Evolutionary conservation across 1,284 basidiomycete genomes (phyloP), one percentile per base, ranked within the genome.

Genomic region (Pterulicium gracile): DNA sequence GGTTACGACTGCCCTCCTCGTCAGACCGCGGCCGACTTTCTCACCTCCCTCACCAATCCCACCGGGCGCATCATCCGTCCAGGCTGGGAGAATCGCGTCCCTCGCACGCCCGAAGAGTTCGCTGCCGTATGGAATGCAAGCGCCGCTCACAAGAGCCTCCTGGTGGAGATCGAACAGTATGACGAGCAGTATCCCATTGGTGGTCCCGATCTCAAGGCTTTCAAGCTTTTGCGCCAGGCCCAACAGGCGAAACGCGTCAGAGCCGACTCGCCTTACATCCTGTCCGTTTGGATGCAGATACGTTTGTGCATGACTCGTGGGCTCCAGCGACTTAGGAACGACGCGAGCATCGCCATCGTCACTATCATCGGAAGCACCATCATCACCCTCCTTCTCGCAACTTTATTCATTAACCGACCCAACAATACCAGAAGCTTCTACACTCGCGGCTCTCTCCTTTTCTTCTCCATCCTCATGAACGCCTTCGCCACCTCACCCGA

Each of bases 301-400:
- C 61, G 70, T 3, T 66, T 77, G 12, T 70, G 77, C 52, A 72
- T 80, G 62, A 55, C 59, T 10, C 67, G 81, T 41, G 67, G 79
- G 15, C 56, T 69, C 36, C 75, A 78, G 58, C 76, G 83, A 54
- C 58, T 77, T 15, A 58, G 20, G 19, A 24, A 24, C 17, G 42
- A 43, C 20, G 50, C 56, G 27, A 51, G 52, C 7, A 49, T 53
- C 15, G 58, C 57, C 43, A 56, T 52, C 21, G 46, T 46, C 3
- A 49, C 49, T 12, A 50, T 58, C 22, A 54, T 57, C 27, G 53
- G 52, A 24, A 57, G 52, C 42, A 52, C 55, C 20, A 42, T 54
- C 22, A 53, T 58, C 53, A 61, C 63, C 18, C 49, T 73, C 15
- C 67, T 74, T 49, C 66, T 70, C 50, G 70, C 72, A 14, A 72